Percentiles rank a stretch among this genome's conserved stretches.
Evolutionary conservation across 257 asterid species (phyloP).

Genomic region (Capsicum chinense): DNA sequence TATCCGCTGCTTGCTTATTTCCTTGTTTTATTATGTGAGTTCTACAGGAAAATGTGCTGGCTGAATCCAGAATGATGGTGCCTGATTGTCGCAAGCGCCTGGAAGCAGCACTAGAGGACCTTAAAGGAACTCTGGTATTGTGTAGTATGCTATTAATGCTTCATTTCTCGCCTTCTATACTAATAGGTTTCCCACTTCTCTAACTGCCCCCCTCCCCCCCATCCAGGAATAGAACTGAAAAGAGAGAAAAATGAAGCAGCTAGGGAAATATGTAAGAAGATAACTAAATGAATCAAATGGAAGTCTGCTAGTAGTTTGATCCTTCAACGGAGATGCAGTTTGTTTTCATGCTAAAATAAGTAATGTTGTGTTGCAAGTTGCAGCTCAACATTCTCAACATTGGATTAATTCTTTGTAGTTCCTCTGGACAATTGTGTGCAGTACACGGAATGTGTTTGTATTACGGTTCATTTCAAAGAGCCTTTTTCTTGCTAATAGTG

Average conservation of each 20-base stretch:
- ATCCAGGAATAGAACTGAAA: neutral
- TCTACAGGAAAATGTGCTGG: constrained; percentile 81
- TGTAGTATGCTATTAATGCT: constrained; percentile 8
- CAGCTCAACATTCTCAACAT: neutral
- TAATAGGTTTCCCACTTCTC: neutral
- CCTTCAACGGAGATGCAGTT: neutral
- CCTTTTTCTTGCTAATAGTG: neutral
- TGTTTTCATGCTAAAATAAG: neutral
- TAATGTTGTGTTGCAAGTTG: neutral
- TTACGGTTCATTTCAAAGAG: neutral
- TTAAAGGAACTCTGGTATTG: constrained; percentile 70
- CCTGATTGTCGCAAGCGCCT: constrained; percentile 92
- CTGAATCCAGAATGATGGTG: constrained; percentile 96
- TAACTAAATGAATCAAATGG: neutral
- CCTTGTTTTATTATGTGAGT: constrained; percentile 6
- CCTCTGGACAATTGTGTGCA: neutral
- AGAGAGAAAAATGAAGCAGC: neutral
- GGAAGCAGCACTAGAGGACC: constrained; percentile 77
- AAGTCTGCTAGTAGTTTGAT: neutral
- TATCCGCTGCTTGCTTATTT: neutral
- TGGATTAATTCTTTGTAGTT: neutral
- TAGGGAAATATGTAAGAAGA: neutral
- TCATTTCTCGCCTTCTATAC: neutral
- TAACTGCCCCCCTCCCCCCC: neutral
- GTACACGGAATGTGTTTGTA: neutral